phyloP scores from a whole-genome alignment of 2,329 filamentous ascomycete genomes.

The Botrytis fragariae region DNA sequence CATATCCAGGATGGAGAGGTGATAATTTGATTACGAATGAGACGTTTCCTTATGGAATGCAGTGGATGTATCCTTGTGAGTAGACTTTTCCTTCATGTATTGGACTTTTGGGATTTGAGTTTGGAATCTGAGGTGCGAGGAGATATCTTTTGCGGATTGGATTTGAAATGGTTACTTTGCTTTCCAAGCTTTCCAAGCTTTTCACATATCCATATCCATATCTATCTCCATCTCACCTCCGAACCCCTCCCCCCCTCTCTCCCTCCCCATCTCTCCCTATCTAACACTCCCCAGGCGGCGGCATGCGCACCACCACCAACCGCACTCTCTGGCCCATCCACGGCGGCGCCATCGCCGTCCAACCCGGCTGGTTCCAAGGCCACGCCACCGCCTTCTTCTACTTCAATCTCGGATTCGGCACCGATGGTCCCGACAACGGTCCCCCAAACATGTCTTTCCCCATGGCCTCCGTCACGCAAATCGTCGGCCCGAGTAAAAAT shows the following conservation, averaged over 20 bases:
- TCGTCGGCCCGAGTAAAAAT: conserved; percentile 75
- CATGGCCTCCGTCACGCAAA: conserved; percentile 78
- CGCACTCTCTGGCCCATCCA: conserved; percentile 87
- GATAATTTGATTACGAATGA: conserved; percentile 41
- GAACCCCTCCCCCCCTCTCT: not conserved
- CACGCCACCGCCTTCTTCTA: conserved; percentile 81
- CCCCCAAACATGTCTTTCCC: conserved; percentile 84
- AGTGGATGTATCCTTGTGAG: conserved; percentile 43
- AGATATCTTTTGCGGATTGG: not conserved
- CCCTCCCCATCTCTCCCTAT: no score
- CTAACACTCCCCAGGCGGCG: conserved; percentile 63
- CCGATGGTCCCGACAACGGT: conserved; percentile 57
- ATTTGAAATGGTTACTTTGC: not conserved
- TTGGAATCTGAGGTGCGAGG: not conserved
- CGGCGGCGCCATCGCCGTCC: conserved; percentile 84
- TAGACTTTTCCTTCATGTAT: conserved; percentile 17
- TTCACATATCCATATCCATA: not conserved
- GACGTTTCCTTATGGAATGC: conserved; percentile 41
- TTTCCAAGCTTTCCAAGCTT: not conserved
- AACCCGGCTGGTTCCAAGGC: conserved; percentile 95
- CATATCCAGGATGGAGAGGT: conserved; percentile 43
- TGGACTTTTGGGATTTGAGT: not conserved
- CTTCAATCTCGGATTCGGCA: conserved; percentile 86
- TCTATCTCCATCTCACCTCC: not conserved
- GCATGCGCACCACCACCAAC: conserved; percentile 72